Base-by-base conservation (phyloP, 2,329 filamentous ascomycete species). In the Leptographium wingfieldii region DNA sequence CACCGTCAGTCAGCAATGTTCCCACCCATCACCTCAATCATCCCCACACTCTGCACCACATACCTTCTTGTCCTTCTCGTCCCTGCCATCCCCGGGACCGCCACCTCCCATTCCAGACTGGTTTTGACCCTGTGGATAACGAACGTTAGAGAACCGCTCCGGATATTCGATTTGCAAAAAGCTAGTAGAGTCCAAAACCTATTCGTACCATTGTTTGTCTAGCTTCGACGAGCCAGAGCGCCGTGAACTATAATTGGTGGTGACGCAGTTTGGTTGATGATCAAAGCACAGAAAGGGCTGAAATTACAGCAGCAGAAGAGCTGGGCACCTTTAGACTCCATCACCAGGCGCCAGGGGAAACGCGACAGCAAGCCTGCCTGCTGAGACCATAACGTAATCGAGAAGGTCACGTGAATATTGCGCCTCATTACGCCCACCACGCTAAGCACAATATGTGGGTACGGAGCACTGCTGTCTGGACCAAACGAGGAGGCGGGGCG, bases 11-110 rank as follows among this genome's bases (percentile, higher is more conserved):
- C 25, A 27, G 25, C n/a, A 29, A 33, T n/a, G 19, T 10, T 10
- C 19, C 16, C 4, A 19, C 4, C 43, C 43, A 7, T 9, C 51
- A 53, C n/a, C 48, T 2, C 22, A 51, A 9, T 14, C 1, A 3
- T 51, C 22, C 25, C 12, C 11, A 33, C 31, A 48, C 35, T 33
- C 14, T 16, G 38, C 38, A 16, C 14, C 38, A 14, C 48, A 51
- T 31, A 89, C 92, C 84, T 97, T 97, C 82, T 97, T 96, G 70
- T 95, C 92, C 77, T 92, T 92, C 19, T 89, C 87, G 68, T 92
- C 86, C 65, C 87, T 87, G 65, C 87, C 87, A 71, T 92, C 90
- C 63, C 83, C 85, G 63, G 60, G 60, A 57, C 80, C 83, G 60
- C 80, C 83, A 60, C 84, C 85, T 68, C 89, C 90, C 77, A 95